phyloP scores from a whole-genome alignment of 2,329 filamentous ascomycete genomes.

The Botrytis aclada region DNA sequence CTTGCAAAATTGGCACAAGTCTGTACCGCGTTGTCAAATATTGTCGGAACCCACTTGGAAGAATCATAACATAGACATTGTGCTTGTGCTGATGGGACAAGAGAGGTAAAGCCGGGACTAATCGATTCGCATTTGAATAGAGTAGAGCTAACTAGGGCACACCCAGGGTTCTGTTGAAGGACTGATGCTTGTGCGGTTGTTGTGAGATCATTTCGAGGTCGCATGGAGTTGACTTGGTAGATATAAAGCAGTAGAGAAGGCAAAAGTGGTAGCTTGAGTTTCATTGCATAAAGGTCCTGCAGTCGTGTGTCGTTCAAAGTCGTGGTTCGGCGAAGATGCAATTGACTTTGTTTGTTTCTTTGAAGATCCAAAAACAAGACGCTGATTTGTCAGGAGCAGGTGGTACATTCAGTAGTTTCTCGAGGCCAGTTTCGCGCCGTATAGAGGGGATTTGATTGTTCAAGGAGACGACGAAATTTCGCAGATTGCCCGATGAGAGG shows the following conservation, averaged over 20 bases:
- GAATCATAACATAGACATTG: conserved; percentile 34
- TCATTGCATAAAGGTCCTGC: neutral
- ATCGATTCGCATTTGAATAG: conserved; percentile 30
- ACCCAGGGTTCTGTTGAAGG: conserved; percentile 25
- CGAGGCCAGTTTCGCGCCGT: too few species aligned
- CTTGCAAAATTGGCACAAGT: conserved; percentile 29
- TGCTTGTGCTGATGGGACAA: conserved; percentile 29
- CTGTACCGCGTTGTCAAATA: conserved; percentile 30
- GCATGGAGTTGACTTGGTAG: neutral
- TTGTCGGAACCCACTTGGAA: conserved; percentile 26
- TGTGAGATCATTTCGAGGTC: conserved; percentile 4
- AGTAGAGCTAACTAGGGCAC: conserved; percentile 25
- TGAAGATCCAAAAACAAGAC: neutral
- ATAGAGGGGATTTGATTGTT: neutral
- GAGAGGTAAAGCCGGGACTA: conserved; percentile 27
- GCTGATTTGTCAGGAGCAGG: neutral
- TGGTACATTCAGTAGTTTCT: neutral
- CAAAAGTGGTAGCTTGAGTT: conserved; percentile 9
- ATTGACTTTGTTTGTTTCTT: neutral
- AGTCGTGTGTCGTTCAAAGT: neutral
- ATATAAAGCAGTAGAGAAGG: conserved; percentile 1
- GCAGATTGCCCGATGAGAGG: neutral
- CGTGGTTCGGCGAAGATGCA: neutral
- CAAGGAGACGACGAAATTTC: neutral
- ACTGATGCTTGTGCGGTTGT: conserved; percentile 13